Conservation (phyloP, 805 yeast genomes). For the Saturnispora besseyi region DNA sequence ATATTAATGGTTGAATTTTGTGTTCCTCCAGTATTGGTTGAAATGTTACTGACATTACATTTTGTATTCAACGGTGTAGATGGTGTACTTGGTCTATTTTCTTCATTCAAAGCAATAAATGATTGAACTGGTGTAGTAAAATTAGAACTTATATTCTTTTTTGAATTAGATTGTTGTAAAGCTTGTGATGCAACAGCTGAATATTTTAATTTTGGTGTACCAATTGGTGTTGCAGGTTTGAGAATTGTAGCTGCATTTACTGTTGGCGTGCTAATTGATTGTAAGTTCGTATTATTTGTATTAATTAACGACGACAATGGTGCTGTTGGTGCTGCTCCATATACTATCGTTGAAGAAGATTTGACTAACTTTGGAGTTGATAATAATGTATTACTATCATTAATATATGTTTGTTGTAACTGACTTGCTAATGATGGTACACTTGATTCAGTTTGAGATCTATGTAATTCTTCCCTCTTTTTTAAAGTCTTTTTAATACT, state of each 20-base stretch:
- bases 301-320: constrained; percentile 18
- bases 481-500: constrained; percentile 1
- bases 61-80: not conserved
- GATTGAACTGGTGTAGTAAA: constrained; percentile 1
- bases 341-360: not conserved
- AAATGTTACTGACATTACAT: not conserved
- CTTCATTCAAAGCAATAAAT: not conserved
- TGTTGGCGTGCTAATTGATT: not conserved
- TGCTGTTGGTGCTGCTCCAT: not conserved
- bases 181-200: constrained; percentile 7
- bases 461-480: constrained; percentile 5
- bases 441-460: constrained; percentile 1
- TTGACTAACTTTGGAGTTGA: constrained; percentile 6
- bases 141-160: not conserved
- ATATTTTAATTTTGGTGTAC: constrained; percentile 6
- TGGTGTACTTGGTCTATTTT: not conserved
- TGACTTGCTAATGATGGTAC: constrained; percentile 9
- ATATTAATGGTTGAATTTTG: not conserved
- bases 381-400: constrained; percentile 14
- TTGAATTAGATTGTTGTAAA: not conserved
- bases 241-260: not conserved
- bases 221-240: constrained; percentile 6
- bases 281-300: constrained; percentile 12
- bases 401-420: constrained; percentile 22
- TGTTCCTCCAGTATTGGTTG: not conserved